phyloP scores from a whole-genome alignment of 768 basidiomycete species.

The Pleurotus eryngii region DNA sequence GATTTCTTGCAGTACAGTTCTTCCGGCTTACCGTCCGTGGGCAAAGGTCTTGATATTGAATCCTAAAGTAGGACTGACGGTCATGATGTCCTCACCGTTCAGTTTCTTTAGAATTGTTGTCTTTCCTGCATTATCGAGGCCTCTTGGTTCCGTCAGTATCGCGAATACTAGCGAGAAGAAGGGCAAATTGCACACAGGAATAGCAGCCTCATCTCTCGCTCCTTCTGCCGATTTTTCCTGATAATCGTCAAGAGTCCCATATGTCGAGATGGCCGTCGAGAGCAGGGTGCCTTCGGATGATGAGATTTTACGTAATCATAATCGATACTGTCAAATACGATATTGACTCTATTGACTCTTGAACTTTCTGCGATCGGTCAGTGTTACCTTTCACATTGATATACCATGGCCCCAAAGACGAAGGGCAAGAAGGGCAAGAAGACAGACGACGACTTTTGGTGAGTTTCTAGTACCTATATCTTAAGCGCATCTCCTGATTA shows the following conservation, averaged over 20 bases:
- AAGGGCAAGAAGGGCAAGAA: slow-evolving; percentile 90
- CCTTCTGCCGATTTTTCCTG: slow-evolving; percentile 91
- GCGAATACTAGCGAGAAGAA: neutral
- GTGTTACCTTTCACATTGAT: neutral
- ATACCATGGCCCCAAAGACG: slow-evolving; percentile 52
- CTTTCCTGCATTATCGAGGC: slow-evolving; percentile 98
- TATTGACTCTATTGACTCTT: neutral
- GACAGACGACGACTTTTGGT: slow-evolving; percentile 85
- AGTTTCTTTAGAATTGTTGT: slow-evolving; percentile 96
- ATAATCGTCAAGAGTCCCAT: slow-evolving; percentile 98
- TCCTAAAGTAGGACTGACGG: slow-evolving; percentile 90
- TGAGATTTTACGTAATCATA: too few relatives aligned
- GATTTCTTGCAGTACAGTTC: slow-evolving; percentile 11
- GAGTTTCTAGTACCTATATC: slow-evolving; percentile 16
- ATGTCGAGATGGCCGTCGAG: too few relatives aligned
- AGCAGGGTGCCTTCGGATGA: too few relatives aligned
- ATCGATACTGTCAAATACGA: neutral
- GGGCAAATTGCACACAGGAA: slow-evolving; percentile 65
- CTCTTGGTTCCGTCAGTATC: slow-evolving; percentile 45
- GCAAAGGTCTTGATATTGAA: slow-evolving; percentile 99
- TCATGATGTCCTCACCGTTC: slow-evolving; percentile 86
- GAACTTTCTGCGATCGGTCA: slow-evolving; percentile 3
- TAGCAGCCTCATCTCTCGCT: slow-evolving; percentile 93
- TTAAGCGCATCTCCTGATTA: slow-evolving; percentile 13
- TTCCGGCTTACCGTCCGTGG: slow-evolving; percentile 73